Evolutionary conservation across 495 filamentous ascomycete species (phyloP), one percentile per base, ranked within the genome.

Genomic region (Penicillium salamii): DNA sequence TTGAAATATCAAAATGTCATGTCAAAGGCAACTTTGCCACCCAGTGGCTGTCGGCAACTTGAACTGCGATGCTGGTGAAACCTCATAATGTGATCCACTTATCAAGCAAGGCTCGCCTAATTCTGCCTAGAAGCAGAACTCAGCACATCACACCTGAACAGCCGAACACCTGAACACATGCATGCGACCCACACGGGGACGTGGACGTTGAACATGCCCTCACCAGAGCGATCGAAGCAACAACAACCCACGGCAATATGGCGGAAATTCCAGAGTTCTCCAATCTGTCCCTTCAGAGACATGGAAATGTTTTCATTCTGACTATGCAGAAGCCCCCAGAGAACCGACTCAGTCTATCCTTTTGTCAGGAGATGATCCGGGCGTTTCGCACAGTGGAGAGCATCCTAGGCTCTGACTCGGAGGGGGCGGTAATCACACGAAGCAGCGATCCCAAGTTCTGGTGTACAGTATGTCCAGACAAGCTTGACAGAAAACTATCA

Each of bases 391-490:
- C 70, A 20, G 59, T 76, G 13, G 67, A 76, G 42, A 61, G 37
- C 7, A 57, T 64, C 0, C 49, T 76, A n/a, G 70, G 69, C 2
- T 53, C 71, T 0, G 60, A 70, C 18, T 63, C 64, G 5, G 71
- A 74, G 44, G 75, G 75, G 0, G 70, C 69, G 23, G 73, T 78
- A 3, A 71, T 79, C 19, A 77, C 71, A 2, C 61, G 64, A 23
- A 73, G 74, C 0, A 72, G 56, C 38, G 73, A 78, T 63, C 59
- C 67, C 3, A 79, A 79, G 45, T 79, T 78, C 46, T 79, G 71
- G 71, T 78, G 73, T 43, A 79, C 76, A 23, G 65, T 68, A 51
- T 20, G 58, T 38, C 29, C 11, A 17, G 23, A 36, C 0, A 18
- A 20, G 9, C 15, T 8, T 7, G 5, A 13, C 23, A 28, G 6